Base-by-base conservation (phyloP, 768 basidiomycete genomes). In the Glaciozyma antarctica region DNA sequence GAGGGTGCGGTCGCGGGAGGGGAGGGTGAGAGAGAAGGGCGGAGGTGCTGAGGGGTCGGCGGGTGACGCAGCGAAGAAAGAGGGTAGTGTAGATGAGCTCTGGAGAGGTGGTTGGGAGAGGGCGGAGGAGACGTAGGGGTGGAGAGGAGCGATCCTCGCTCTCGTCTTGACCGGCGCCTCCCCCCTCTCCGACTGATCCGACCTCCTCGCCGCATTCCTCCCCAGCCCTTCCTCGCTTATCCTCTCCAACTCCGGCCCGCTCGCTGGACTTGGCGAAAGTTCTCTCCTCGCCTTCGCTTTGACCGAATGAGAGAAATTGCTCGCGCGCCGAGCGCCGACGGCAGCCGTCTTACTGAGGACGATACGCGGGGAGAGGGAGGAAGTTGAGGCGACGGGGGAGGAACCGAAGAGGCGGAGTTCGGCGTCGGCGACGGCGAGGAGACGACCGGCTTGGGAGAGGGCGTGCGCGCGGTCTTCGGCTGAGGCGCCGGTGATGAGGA, bases 361-460 rank as follows among this genome's bases (percentile, higher is more conserved):
- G 26, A 21, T 26, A 21, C 32, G 53, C 19, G 32, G 28, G 53
- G 30, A 19, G 19, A 32, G 53, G 30, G 53, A 21, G 17, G 53
- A 19, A 32, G 16, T 8, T 2, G 16, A 30, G 21, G 19, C 28
- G 53, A 19, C 6, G 53, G 16, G 32, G 32, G 17, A 16, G 21
- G 47, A n/a, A 10, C 21, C 19, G 47, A 48, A 48, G 38, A 12
- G 55, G 38, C 55, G 55, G 6, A 16, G 13, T 28, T 57, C 55
- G 22, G 55, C 55, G n/a, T 57, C 38, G n/a, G 55, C 55, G 51
- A 52, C 15, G 15, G 51, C 51, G 24, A 52, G 51, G 51, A 26
- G n/a, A 5, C 26, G n/a, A 24, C 24, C n/a, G 15, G n/a, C n/a
- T 16, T 26, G 24, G 15, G 51, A 5, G n/a, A 26, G 51, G 24